These are phyloP conservation scores for Aspergillus sergii DNA, from an alignment of 2,329 filamentous ascomycete species.

Conservation along the genomic window DNA sequence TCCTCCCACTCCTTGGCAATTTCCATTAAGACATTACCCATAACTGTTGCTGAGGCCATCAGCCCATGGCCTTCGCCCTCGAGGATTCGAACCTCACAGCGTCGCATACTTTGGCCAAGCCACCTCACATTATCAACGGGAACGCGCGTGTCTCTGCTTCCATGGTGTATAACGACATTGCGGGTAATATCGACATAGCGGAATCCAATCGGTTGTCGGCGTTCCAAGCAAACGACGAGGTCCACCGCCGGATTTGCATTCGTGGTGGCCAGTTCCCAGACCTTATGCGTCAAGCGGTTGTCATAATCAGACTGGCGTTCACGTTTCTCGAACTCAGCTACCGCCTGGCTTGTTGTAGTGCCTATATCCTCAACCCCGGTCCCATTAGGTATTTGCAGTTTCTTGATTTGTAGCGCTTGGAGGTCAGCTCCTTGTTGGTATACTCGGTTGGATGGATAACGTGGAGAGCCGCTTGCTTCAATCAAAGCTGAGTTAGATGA, in stretches of 20 bases:
- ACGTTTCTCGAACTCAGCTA: slow-evolving; percentile 32
- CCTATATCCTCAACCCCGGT: slow-evolving; percentile 16
- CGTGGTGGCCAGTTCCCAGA: slow-evolving; percentile 90
- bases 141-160: slow-evolving; percentile 84
- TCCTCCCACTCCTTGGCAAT: slow-evolving; percentile 94
- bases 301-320: slow-evolving; percentile 65
- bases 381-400: slow-evolving; percentile 19
- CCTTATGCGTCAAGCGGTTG: slow-evolving; percentile 81
- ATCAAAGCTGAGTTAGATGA: slow-evolving; percentile 48
- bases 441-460: slow-evolving; percentile 16
- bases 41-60: slow-evolving; percentile 91
- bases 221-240: slow-evolving; percentile 86
- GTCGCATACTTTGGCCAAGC: slow-evolving; percentile 90
- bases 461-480: slow-evolving; percentile 47
- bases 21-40: slow-evolving; percentile 92
- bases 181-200: slow-evolving; percentile 94
- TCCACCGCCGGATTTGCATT: slow-evolving; percentile 94
- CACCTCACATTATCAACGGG: slow-evolving; percentile 94
- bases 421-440: slow-evolving; percentile 24
- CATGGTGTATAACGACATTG: slow-evolving; percentile 91
- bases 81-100: slow-evolving; percentile 87
- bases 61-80: slow-evolving; percentile 92
- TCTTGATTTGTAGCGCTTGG: slow-evolving; percentile 22
- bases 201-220: slow-evolving; percentile 89
- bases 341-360: slow-evolving; percentile 8